Conservation (phyloP, 257 asterid genomes). For the Plantago ovata region DNA sequence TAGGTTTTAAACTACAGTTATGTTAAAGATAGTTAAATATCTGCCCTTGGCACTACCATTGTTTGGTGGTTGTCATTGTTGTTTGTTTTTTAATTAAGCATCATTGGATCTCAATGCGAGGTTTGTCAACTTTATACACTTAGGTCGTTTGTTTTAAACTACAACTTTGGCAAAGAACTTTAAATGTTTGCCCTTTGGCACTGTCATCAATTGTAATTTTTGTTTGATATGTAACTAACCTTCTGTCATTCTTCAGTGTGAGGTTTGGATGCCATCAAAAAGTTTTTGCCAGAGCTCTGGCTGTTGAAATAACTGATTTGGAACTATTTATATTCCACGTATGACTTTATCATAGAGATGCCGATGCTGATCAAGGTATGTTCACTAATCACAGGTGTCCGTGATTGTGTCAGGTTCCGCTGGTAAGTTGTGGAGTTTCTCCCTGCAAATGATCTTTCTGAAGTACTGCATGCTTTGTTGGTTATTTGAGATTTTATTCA, state of each 20-base stretch:
- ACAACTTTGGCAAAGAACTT: too few species aligned
- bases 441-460: constrained; percentile 11
- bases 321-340: constrained; percentile 39
- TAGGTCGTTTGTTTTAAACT: not conserved
- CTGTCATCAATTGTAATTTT: not conserved
- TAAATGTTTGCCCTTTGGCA: not conserved
- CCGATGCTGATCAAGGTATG: constrained; percentile 58
- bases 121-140: too few species aligned
- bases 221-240: constrained; percentile 29
- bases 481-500: not conserved
- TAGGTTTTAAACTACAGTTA: constrained; percentile 30
- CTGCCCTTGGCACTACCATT: constrained; percentile 5
- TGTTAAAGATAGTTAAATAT: constrained; percentile 35
- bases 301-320: constrained; percentile 42
- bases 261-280: constrained; percentile 60
- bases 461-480: not conserved
- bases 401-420: constrained; percentile 17
- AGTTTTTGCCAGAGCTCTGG: constrained; percentile 57
- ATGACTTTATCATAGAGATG: constrained; percentile 37
- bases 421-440: constrained; percentile 17
- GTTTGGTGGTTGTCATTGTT: constrained; percentile 28
- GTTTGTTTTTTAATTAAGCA: not conserved
- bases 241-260: constrained; percentile 54
- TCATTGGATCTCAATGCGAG: too few species aligned
- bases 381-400: constrained; percentile 12